Evolutionary conservation across 148 eudicot species (phyloP).

Genomic region (Camellia granthamiana): DNA sequence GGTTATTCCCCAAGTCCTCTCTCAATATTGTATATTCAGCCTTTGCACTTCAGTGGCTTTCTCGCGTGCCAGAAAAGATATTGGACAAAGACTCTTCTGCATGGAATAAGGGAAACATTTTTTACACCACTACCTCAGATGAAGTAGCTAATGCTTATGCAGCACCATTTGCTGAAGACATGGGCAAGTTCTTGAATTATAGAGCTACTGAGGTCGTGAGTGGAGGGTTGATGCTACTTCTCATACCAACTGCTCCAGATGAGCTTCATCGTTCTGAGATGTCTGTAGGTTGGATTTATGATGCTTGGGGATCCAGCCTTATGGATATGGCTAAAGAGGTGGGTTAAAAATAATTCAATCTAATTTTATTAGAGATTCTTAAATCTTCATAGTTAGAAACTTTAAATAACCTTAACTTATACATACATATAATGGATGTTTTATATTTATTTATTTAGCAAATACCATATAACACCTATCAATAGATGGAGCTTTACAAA

Average conservation of each 20-base stretch:
- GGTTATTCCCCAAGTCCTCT: conserved; percentile 5
- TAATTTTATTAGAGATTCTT: too few species aligned
- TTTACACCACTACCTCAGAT: not conserved
- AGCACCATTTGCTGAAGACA: not conserved
- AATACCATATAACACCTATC: too few species aligned
- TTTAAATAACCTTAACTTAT: too few species aligned
- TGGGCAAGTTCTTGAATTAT: not conserved
- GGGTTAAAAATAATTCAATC: not conserved
- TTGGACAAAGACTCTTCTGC: not conserved
- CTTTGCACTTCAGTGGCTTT: conserved; percentile 7
- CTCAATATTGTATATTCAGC: conserved; percentile 1
- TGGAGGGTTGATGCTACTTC: conserved; percentile 1
- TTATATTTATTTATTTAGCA: too few species aligned
- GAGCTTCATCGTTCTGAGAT: not conserved
- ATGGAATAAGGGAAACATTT: conserved; percentile 3
- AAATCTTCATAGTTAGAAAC: too few species aligned
- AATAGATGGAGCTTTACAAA: too few species aligned
- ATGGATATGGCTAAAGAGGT: conserved; percentile 6
- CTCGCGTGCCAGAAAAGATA: not conserved
- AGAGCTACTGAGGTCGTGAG: not conserved
- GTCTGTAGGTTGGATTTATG: not conserved
- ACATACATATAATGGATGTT: too few species aligned
- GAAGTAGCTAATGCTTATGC: conserved; percentile 5
- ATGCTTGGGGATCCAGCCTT: not conserved
- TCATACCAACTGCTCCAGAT: not conserved